phyloP scores from a whole-genome alignment of 805 yeast species.

The Barnettozyma botsteinii region DNA sequence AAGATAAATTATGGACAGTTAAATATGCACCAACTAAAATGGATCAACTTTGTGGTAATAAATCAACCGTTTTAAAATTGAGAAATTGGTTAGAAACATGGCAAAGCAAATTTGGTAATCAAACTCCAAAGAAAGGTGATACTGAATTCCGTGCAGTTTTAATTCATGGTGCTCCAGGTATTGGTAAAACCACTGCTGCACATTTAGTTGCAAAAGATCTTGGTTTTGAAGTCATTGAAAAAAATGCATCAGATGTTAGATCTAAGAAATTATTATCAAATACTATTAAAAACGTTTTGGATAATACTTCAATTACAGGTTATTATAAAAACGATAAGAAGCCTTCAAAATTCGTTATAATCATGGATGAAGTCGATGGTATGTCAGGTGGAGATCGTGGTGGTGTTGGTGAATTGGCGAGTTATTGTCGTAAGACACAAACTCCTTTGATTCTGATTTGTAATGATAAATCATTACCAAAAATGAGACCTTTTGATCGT shows the following conservation, averaged over 20 bases:
- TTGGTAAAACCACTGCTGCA: conserved; percentile 26
- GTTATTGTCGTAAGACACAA: conserved; percentile 74
- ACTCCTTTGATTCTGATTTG: conserved; percentile 92
- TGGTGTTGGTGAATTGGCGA: conserved; percentile 92
- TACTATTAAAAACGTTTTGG: conserved; percentile 63
- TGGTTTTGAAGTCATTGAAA: conserved; percentile 71
- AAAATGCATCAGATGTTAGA: conserved; percentile 85
- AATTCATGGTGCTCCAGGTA: conserved; percentile 54
- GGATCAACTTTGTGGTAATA: conserved; percentile 87
- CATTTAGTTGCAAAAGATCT: conserved; percentile 63
- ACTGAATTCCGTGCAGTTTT: conserved; percentile 75
- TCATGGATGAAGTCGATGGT: conserved; percentile 99
- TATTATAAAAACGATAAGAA: conserved; percentile 39
- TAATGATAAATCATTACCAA: conserved; percentile 87
- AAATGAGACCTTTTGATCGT: conserved; percentile 93
- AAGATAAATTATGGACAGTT: conserved; percentile 83
- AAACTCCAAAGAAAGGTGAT: conserved; percentile 55
- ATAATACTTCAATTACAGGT: conserved; percentile 80
- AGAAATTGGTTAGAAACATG: conserved; percentile 73
- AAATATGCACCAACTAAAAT: conserved; percentile 81
- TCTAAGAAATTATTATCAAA: conserved; percentile 71
- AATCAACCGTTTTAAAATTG: conserved; percentile 61
- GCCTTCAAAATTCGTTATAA: conserved; percentile 63
- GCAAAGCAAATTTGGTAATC: conserved; percentile 56
- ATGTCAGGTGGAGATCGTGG: conserved; percentile 99